These are phyloP conservation scores for Silybum marianum DNA, from an alignment of 129 eudicot species.

Conservation along the genomic window DNA sequence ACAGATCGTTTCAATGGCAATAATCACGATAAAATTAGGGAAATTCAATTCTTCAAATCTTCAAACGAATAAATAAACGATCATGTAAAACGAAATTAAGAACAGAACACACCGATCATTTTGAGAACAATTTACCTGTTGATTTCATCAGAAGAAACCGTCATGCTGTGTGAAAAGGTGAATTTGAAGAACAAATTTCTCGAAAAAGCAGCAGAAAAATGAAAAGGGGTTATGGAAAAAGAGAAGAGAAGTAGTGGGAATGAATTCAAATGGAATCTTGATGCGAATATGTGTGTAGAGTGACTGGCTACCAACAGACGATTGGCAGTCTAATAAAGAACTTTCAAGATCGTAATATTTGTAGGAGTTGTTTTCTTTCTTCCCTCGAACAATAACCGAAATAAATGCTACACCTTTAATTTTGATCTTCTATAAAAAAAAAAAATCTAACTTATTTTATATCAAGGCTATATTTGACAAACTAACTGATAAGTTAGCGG, in stretches of 20 bases:
- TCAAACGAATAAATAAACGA: background rate
- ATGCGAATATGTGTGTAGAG: constrained; percentile 28
- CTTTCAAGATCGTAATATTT: background rate
- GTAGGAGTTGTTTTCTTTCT: background rate
- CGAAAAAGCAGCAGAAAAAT: background rate
- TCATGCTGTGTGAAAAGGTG: constrained; percentile 11
- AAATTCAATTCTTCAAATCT: constrained; percentile 9
- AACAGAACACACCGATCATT: constrained; percentile 10
- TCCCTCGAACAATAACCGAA: background rate
- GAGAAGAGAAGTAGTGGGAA: background rate
- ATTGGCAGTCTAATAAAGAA: background rate
- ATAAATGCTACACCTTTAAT: background rate
- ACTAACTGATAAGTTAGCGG: too few relatives aligned
- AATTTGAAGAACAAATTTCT: constrained; percentile 16
- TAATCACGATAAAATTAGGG: background rate
- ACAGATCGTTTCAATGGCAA: background rate
- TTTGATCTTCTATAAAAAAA: background rate
- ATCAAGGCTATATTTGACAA: too few relatives aligned
- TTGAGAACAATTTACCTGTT: constrained; percentile 15
- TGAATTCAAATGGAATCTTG: constrained; percentile 23
- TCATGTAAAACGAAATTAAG: background rate
- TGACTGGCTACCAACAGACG: constrained; percentile 12
- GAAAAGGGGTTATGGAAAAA: background rate
- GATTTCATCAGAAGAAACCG: constrained; percentile 22
- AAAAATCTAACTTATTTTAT: background rate